Evolutionary conservation across 2,329 filamentous ascomycete species (phyloP).

Genomic region (Arthrobotrys conoides): DNA sequence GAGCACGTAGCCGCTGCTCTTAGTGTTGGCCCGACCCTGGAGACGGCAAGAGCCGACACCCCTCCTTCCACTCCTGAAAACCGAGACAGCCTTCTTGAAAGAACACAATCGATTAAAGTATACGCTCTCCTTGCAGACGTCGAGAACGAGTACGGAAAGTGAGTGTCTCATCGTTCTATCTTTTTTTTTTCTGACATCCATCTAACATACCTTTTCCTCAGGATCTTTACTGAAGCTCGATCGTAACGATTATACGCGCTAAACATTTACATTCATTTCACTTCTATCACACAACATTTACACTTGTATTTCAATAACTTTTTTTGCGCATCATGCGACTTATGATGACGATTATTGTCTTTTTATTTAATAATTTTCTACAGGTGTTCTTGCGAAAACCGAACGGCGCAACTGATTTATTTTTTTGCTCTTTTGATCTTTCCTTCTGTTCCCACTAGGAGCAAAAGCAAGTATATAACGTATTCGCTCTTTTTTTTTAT

Average conservation of each 20-base stretch:
- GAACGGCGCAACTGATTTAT: constrained; percentile 48
- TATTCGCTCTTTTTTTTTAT: constrained; percentile 44
- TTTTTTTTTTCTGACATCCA: constrained; percentile 8
- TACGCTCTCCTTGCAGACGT: constrained; percentile 78
- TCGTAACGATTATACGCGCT: constrained; percentile 13
- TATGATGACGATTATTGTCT: constrained; percentile 54
- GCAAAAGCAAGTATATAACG: constrained; percentile 18
- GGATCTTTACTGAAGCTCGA: constrained; percentile 58
- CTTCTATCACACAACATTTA: constrained; percentile 35
- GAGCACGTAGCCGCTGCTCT: constrained; percentile 83
- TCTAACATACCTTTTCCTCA: constrained; percentile 24
- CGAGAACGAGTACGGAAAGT: constrained; percentile 71
- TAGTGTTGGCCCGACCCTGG: constrained; percentile 67
- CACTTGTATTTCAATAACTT: constrained; percentile 39
- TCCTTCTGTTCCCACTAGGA: neutral
- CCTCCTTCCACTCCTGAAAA: constrained; percentile 75
- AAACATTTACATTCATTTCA: constrained; percentile 30
- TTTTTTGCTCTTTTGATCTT: constrained; percentile 1
- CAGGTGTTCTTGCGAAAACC: constrained; percentile 42
- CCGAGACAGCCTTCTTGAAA: constrained; percentile 63
- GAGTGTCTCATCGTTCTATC: constrained; percentile 22
- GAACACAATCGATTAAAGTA: constrained; percentile 67
- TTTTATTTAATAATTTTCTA: constrained; percentile 40
- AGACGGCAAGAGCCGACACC: constrained; percentile 62
- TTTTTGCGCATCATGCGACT: constrained; percentile 51